phyloP scores from a whole-genome alignment of 495 filamentous ascomycete genomes.

The Xylaria bambusicola region DNA sequence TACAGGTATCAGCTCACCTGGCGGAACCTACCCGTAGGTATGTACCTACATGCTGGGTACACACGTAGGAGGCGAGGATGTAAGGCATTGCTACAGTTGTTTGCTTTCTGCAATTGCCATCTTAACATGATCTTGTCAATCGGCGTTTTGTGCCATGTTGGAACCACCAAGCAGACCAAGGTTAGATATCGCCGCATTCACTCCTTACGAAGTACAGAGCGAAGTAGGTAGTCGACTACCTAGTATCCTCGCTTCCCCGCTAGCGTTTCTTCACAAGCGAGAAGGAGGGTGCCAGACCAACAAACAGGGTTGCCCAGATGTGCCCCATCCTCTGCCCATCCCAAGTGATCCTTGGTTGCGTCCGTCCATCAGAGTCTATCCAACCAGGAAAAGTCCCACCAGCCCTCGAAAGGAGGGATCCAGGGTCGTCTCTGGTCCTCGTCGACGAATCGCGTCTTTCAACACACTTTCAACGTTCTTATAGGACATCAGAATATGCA shows the following conservation, averaged over 20 bases:
- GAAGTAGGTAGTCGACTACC: too few species aligned
- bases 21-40: slow-evolving; percentile 20
- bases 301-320: slow-evolving; percentile 19
- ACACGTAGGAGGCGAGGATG: too few species aligned
- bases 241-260: neutral
- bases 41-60: too few species aligned
- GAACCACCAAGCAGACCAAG: too few species aligned
- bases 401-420: neutral
- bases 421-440: slow-evolving; percentile 8
- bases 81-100: too few species aligned
- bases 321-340: neutral
- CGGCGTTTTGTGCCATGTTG: too few species aligned
- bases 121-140: too few species aligned
- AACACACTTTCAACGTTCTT: slow-evolving; percentile 29
- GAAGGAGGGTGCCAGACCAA: neutral
- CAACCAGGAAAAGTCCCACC: slow-evolving; percentile 34
- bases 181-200: too few species aligned
- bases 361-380: slow-evolving; percentile 3
- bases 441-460: slow-evolving; percentile 29
- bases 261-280: neutral
- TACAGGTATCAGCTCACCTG: slow-evolving; percentile 11
- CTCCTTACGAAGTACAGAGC: too few species aligned
- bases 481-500: slow-evolving; percentile 38
- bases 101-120: neutral
- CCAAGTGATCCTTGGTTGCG: slow-evolving; percentile 1